These are phyloP conservation scores for Paramyrothecium roridum DNA, from an alignment of 2,329 filamentous ascomycete genomes.

Conservation along the genomic window DNA sequence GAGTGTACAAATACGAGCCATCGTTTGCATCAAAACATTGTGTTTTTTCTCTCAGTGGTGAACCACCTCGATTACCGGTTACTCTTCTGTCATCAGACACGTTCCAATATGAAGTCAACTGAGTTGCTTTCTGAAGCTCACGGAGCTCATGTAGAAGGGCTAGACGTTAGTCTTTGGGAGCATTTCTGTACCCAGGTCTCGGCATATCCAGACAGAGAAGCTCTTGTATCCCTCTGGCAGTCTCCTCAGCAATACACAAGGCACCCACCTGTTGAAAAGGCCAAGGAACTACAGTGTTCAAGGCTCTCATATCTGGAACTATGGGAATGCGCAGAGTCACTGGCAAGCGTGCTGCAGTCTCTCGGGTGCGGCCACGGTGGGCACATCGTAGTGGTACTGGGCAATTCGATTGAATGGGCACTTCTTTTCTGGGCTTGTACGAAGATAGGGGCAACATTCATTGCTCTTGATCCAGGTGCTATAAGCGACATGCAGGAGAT, in stretches of 20 bases:
- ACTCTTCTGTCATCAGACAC: no score
- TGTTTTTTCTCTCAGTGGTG: no score
- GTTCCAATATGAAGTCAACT: no score
- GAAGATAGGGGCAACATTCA: slow-evolving; percentile 28
- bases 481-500: slow-evolving; percentile 17
- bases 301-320: slow-evolving; percentile 27
- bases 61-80: no score
- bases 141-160: slow-evolving; percentile 19
- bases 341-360: slow-evolving; percentile 17
- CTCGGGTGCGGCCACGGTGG: slow-evolving; percentile 22
- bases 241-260: neutral
- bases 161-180: slow-evolving; percentile 27
- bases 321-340: slow-evolving; percentile 14
- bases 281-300: slow-evolving; percentile 8
- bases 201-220: slow-evolving; percentile 25
- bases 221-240: slow-evolving; percentile 33
- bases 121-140: slow-evolving; percentile 19
- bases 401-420: slow-evolving; percentile 35
- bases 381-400: slow-evolving; percentile 25
- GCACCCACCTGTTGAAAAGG: no score
- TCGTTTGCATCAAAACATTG: no score
- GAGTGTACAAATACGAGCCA: no score
- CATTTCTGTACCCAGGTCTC: slow-evolving; percentile 22
- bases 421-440: slow-evolving; percentile 33
- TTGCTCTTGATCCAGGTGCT: slow-evolving; percentile 27